phyloP scores from a whole-genome alignment of 1,139 yeast genomes.

The Protomyces inundatus region DNA sequence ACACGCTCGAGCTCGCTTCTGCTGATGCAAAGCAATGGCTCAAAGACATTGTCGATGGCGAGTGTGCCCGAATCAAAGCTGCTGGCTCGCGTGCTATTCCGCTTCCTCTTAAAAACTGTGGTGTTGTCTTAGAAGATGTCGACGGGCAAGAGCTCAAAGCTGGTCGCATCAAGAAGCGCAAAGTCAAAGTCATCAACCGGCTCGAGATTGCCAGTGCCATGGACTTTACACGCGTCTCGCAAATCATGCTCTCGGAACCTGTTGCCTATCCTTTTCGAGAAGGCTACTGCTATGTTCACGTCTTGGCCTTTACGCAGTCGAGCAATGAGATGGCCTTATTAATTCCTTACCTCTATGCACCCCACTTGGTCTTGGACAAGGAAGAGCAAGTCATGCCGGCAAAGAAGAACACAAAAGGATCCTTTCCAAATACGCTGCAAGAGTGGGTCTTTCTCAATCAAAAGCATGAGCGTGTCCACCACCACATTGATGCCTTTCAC shows the following conservation, averaged over 20 bases:
- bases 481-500: constrained; percentile 19
- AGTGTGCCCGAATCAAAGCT: constrained; percentile 8
- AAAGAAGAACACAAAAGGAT: constrained; percentile 12
- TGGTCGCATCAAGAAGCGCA: constrained; percentile 1
- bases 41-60: not conserved
- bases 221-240: constrained; percentile 15
- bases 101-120: constrained; percentile 20
- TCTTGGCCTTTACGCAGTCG: constrained; percentile 19
- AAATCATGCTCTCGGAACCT: constrained; percentile 22
- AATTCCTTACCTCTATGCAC: constrained; percentile 24
- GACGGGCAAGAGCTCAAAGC: not conserved
- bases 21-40: constrained; percentile 16
- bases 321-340: constrained; percentile 19
- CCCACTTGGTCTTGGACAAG: not conserved
- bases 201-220: constrained; percentile 20
- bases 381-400: constrained; percentile 21
- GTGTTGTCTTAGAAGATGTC: constrained; percentile 14
- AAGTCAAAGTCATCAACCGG: constrained; percentile 18
- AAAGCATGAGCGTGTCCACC: constrained; percentile 9
- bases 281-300: constrained; percentile 17
- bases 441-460: constrained; percentile 25
- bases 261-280: constrained; percentile 8
- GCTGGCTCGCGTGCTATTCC: constrained; percentile 23
- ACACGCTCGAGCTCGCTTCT: not conserved
- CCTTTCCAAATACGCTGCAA: constrained; percentile 17